Percentiles rank a stretch among this genome's conserved stretches.
phyloP scores from a whole-genome alignment of 2,329 filamentous ascomycete genomes.

The Aureobasidium sp. region DNA sequence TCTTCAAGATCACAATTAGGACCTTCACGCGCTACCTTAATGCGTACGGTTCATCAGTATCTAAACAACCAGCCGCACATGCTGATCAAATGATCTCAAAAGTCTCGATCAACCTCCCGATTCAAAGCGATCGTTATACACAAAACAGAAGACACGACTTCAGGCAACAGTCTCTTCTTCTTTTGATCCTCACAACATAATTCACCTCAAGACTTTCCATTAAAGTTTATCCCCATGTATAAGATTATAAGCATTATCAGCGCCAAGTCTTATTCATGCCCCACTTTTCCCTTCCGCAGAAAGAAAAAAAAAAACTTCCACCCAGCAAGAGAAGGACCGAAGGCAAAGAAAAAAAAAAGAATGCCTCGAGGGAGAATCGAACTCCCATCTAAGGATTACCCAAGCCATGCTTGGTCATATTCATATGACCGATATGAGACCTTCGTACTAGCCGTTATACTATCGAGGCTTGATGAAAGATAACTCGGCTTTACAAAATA shows the following conservation, averaged over 20 bases:
- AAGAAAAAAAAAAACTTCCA: neutral
- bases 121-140: neutral
- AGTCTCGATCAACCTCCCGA: neutral
- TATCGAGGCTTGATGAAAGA: conserved; percentile 9
- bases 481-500: neutral
- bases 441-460: conserved; percentile 14
- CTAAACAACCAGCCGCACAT: neutral
- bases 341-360: neutral
- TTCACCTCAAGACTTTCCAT: no score
- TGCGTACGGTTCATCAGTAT: neutral
- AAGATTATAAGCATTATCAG: no score
- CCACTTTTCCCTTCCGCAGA: neutral
- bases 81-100: neutral
- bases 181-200: no score
- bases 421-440: conserved; percentile 11
- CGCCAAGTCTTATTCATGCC: neutral
- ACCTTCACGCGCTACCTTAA: neutral
- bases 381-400: conserved; percentile 13
- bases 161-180: no score
- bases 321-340: neutral
- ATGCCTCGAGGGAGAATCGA: conserved; percentile 15
- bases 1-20: neutral
- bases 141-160: neutral
- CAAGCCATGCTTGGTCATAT: conserved; percentile 8
- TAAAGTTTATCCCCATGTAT: no score